These are phyloP conservation scores for Chimonanthus salicifolius DNA, from an alignment of 164 flowering plant species.

Conservation along the genomic window DNA sequence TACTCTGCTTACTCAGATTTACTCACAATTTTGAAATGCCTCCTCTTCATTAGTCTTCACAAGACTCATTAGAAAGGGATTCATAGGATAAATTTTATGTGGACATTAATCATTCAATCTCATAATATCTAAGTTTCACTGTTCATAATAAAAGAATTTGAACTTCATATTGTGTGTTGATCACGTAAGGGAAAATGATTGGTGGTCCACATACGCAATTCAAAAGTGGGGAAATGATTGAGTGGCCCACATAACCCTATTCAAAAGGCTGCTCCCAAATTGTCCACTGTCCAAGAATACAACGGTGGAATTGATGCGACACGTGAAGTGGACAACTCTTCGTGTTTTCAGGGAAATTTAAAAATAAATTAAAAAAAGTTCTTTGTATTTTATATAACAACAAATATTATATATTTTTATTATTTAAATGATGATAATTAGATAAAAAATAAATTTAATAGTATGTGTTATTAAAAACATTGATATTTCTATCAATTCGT, in stretches of 20 bases:
- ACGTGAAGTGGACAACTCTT: not conserved
- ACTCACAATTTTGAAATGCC: too few species aligned
- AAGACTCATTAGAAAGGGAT: not conserved
- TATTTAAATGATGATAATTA: not conserved
- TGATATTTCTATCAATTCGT: too few species aligned
- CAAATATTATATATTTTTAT: too few species aligned
- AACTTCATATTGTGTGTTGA: not conserved
- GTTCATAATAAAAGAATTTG: not conserved
- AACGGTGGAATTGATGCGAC: not conserved
- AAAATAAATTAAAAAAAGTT: too few species aligned
- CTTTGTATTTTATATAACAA: too few species aligned
- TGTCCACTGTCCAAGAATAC: not conserved
- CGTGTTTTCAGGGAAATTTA: not conserved
- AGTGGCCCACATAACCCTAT: constrained; percentile 3
- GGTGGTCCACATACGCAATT: not conserved
- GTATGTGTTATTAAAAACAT: not conserved
- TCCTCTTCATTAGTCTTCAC: not conserved
- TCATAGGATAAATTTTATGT: constrained; percentile 1
- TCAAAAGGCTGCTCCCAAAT: not conserved
- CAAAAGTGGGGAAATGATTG: constrained; percentile 14
- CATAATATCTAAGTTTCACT: not conserved
- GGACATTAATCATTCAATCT: not conserved
- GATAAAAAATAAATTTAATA: too few species aligned
- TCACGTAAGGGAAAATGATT: too few species aligned
- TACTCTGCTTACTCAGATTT: too few species aligned